phyloP scores from a whole-genome alignment of 139 green algal species.

The Ettlia oleoabundans region DNA sequence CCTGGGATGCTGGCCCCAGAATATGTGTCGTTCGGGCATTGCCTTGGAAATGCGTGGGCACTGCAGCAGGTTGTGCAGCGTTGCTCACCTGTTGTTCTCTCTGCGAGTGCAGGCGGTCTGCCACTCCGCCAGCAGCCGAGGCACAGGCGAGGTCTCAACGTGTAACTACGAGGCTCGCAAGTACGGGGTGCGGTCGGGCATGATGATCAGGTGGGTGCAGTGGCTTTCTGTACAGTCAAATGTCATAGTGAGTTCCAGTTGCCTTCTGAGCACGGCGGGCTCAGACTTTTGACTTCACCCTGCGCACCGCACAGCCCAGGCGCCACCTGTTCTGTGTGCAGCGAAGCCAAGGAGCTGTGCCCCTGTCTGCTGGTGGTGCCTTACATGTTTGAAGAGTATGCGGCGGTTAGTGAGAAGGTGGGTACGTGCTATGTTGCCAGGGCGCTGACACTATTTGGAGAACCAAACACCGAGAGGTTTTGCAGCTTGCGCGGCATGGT shows the following conservation, averaged over 20 bases:
- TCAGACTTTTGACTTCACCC: background rate
- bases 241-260: too few relatives aligned
- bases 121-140: constrained; percentile 80
- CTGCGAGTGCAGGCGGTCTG: constrained; percentile 75
- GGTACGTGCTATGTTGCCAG: too few relatives aligned
- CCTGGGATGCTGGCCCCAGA: background rate
- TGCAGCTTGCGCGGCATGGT: too few relatives aligned
- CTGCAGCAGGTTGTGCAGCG: too few relatives aligned
- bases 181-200: constrained; percentile 77
- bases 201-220: constrained; percentile 78
- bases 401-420: constrained; percentile 72
- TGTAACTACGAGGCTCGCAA: constrained; percentile 91
- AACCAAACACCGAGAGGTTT: too few relatives aligned
- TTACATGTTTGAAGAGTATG: constrained; percentile 96
- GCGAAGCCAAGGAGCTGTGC: constrained; percentile 82
- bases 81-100: too few relatives aligned
- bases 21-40: background rate
- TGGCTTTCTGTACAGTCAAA: too few relatives aligned
- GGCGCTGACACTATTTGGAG: too few relatives aligned
- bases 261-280: too few relatives aligned
- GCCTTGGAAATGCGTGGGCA: too few relatives aligned
- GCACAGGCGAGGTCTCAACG: constrained; percentile 87
- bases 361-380: constrained; percentile 91
- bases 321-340: background rate
- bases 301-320: background rate